Base-by-base conservation (phyloP, 2,329 filamentous ascomycete genomes). In the Paraconiothyrium brasiliense region DNA sequence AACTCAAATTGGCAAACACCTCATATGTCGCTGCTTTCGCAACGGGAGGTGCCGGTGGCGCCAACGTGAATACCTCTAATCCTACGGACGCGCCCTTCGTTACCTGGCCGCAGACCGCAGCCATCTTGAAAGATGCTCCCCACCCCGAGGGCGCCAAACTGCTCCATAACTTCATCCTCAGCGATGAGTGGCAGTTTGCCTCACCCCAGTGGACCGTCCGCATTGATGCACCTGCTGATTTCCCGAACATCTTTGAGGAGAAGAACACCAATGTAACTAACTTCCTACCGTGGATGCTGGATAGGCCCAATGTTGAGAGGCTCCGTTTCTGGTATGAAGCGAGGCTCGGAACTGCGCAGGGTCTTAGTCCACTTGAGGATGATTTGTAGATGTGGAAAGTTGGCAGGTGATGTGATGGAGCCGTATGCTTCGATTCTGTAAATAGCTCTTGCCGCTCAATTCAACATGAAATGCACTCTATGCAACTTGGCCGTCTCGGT, bases 61-160 rank as follows among this genome's bases (percentile, higher is more conserved):
- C 24, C 2, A 32, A 48, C 13, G 39, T 62, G 43, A 67, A 69
- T 49, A 52, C 50, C 39, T 62, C 73, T 0, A 67, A 76, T 13
- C 80, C 82, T 0, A 76, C 65, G 13, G 63, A 78, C n/a, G 82
- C 76, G 7, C 63, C 76, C 50, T 85, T 81, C 61, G 80, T 84
- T 7, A 77, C 77, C 3, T 87, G 84, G 84, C 65, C 82, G 0
- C 84, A 86, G 64, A 78, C 71, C 0, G 82, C 73, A 1, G 85
- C 78, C 1, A 86, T 87, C 59, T 73, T 84, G 34, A 81, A 80
- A 57, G 73, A 82, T 34, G 83, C 84, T 0, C 82, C 82, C 0
- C 82, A 84, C 54, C 82, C 83, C 0, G 83, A 86, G 69, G 79
- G 79, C 35, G 82, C 84, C 32, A 86, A 85, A 74, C 72, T 86